Evolutionary conservation across 2,329 filamentous ascomycete genomes (phyloP).

Genomic region (Alternaria infectoria): DNA sequence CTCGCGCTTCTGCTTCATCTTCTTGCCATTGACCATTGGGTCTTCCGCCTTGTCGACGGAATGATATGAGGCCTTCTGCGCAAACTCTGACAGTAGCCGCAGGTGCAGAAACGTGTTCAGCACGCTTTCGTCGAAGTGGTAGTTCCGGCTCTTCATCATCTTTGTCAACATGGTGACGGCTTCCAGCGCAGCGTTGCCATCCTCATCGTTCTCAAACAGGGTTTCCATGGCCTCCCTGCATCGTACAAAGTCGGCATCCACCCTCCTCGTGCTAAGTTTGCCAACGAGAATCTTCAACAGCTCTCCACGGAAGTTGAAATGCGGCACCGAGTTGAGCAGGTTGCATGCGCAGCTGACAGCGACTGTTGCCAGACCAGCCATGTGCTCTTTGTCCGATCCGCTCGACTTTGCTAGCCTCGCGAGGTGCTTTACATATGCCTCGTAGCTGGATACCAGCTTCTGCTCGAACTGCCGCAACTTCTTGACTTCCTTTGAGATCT

Average conservation of each 20-base stretch:
- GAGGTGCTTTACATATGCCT: slow-evolving; percentile 80
- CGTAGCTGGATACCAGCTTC: slow-evolving; percentile 82
- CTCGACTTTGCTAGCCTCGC: slow-evolving; percentile 68
- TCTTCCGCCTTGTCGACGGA: slow-evolving; percentile 69
- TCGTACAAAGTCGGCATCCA: slow-evolving; percentile 78
- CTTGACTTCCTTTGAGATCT: slow-evolving; percentile 90
- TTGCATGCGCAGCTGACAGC: slow-evolving; percentile 87
- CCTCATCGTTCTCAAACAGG: slow-evolving; percentile 85
- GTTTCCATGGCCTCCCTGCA: slow-evolving; percentile 80
- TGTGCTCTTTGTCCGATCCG: slow-evolving; percentile 50
- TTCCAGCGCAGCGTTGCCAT: slow-evolving; percentile 86
- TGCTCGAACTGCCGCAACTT: slow-evolving; percentile 86
- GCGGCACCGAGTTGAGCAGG: slow-evolving; percentile 80
- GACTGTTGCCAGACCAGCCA: slow-evolving; percentile 66
- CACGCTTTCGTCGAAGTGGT: slow-evolving; percentile 80
- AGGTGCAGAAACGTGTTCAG: slow-evolving; percentile 91
- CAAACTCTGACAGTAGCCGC: slow-evolving; percentile 85
- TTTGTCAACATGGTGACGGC: slow-evolving; percentile 83
- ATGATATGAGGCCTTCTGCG: slow-evolving; percentile 80
- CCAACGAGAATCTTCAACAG: slow-evolving; percentile 85
- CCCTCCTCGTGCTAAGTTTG: slow-evolving; percentile 75
- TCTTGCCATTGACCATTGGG: slow-evolving; percentile 58
- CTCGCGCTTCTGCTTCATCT: slow-evolving; percentile 75
- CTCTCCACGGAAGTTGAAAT: slow-evolving; percentile 95
- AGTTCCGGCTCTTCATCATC: slow-evolving; percentile 93